Evolutionary conservation across 1,284 basidiomycete species (phyloP), one percentile per base, ranked within the genome.

Genomic region (Microbotryum lychnidis-dioicae): DNA sequence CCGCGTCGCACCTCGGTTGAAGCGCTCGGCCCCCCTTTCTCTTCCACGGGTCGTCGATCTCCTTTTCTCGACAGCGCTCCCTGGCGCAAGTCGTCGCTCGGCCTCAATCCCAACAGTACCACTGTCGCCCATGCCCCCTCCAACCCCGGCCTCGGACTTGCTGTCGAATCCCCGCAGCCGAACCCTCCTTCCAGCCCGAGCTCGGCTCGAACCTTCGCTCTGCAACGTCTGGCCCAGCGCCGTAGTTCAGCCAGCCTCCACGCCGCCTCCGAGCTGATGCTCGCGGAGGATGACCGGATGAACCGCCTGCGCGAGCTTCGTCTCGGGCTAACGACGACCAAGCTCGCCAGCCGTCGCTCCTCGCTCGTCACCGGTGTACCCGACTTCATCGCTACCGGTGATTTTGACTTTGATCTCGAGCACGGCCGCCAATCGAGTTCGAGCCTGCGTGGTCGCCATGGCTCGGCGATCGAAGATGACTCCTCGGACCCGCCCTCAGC

Each of bases 61-160:
- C 87, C 87, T 0, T 87, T 89, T 71, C 79, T 60, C 46, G 53
- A 57, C 47, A 23, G 44, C 80, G 0, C 85, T 85, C 21, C 77
- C 86, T 52, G 85, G 83, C 9, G 84, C 82, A 54, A 79, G 79
- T 21, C 74, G 75, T 56, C 74, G 25, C 52, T 62, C 75, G 37
- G 75, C 73, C 58, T 58, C 57, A 50, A 46, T 18, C 44, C 53
- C 33, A 58, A 61, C 61, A 16, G 44, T 6, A 10, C 20, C 45
- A n/a, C n/a, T 53, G n/a, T 58, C 54, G n/a, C 60, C 58, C 6
- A 16, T 47, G 52, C 21, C 4, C 4, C 33, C 23, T 7, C 27
- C n/a, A 25, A 27, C 31, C 56, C 57, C 42, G 65, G 54, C 0
- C 57, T 67, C 58, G 64, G 64, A 5, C 56, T 65, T 29, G 57